Percentiles rank a stretch among this genome's conserved stretches.
These are phyloP conservation scores for Pythium phragmitis DNA, from an alignment of 352 stramenopile genomes.

Conservation along the genomic window DNA sequence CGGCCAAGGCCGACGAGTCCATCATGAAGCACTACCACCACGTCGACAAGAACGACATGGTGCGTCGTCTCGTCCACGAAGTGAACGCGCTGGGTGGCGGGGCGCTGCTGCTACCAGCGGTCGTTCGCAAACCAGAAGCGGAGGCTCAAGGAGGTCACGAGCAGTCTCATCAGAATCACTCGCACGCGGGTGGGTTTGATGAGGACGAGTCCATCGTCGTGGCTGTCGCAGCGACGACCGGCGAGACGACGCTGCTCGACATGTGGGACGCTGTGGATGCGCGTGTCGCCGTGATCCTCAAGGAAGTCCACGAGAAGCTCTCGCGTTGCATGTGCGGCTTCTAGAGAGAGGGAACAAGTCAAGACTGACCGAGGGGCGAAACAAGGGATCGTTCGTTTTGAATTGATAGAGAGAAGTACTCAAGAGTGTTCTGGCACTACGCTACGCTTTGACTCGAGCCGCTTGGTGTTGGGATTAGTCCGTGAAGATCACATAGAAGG, in stretches of 20 bases:
- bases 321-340: slow-evolving; percentile 66
- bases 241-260: slow-evolving; percentile 37
- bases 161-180: not conserved
- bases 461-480: slow-evolving; percentile 13
- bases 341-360: slow-evolving; percentile 24
- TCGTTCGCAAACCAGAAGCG: not conserved
- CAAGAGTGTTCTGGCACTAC: not conserved
- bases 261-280: slow-evolving; percentile 59
- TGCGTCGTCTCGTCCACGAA: slow-evolving; percentile 48
- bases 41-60: slow-evolving; percentile 73
- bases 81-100: slow-evolving; percentile 57
- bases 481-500: slow-evolving; percentile 48
- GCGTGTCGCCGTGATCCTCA: slow-evolving; percentile 43
- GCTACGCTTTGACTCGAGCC: not conserved
- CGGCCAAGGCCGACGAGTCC: slow-evolving; percentile 47
- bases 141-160: too few species aligned
- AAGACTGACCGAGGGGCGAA: too few species aligned
- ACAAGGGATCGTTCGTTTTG: not conserved
- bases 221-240: slow-evolving; percentile 44
- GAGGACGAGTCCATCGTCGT: slow-evolving; percentile 31
- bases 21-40: slow-evolving; percentile 77
- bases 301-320: slow-evolving; percentile 54
- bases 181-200: slow-evolving; percentile 12
- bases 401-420: not conserved
- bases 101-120: slow-evolving; percentile 33